These are phyloP conservation scores for Neospora caninum DNA, from an alignment of 169 alveolate species.

Conservation along the genomic window DNA sequence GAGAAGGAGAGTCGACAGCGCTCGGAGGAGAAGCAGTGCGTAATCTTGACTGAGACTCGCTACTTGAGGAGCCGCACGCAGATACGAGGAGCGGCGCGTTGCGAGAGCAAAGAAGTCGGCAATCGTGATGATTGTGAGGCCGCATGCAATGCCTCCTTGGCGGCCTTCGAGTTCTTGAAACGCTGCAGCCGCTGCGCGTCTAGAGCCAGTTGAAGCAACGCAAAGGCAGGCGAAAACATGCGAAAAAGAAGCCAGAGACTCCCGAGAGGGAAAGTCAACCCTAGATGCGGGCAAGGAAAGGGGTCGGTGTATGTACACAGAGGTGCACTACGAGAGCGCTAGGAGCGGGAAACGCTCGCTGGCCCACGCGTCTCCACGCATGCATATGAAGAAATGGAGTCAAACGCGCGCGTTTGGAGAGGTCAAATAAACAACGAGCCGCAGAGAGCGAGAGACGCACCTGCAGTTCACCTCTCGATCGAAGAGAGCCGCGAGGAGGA, in stretches of 20 bases:
- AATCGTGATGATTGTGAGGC: constrained; percentile 45
- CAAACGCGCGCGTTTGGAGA: no score
- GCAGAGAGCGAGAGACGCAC: neutral
- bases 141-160: constrained; percentile 62
- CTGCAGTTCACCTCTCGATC: constrained; percentile 70
- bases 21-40: neutral
- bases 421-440: neutral
- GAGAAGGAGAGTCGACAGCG: constrained; percentile 50
- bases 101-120: constrained; percentile 53
- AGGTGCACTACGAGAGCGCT: no score
- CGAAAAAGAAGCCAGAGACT: neutral
- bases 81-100: constrained; percentile 30
- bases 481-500: constrained; percentile 59
- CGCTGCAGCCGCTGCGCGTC: constrained; percentile 74
- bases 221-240: neutral
- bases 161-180: constrained; percentile 73
- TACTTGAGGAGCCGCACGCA: neutral
- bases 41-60: neutral
- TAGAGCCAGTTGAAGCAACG: neutral
- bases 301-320: no score
- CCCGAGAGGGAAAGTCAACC: no score
- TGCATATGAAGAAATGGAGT: no score
- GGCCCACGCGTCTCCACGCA: no score
- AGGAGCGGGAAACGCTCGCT: no score
- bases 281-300: no score